Percentiles rank a stretch among this genome's conserved stretches.
Conservation (phyloP, 768 basidiomycete species). For the Agaricus sinodeliciosus region DNA sequence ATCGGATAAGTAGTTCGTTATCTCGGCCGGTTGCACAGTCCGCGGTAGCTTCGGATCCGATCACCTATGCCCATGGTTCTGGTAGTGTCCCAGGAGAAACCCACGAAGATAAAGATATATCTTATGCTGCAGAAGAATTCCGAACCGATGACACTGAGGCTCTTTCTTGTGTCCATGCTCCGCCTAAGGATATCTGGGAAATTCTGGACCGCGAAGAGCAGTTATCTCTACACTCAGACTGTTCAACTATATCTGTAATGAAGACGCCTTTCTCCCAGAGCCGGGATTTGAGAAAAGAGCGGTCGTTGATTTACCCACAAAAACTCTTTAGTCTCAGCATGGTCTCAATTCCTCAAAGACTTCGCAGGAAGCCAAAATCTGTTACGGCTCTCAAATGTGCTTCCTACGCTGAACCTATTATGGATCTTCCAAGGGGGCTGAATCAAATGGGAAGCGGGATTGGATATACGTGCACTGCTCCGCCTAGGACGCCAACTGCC, state of each 20-base stretch:
- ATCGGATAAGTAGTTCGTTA: neutral
- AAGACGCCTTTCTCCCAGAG: conserved; percentile 20
- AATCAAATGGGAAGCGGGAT: conserved; percentile 47
- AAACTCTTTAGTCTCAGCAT: conserved; percentile 26
- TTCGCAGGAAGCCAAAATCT: conserved; percentile 25
- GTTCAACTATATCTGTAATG: conserved; percentile 16
- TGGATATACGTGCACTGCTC: conserved; percentile 38
- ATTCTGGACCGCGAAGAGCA: conserved; percentile 32
- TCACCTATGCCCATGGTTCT: neutral
- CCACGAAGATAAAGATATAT: neutral
- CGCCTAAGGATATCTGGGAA: conserved; percentile 37
- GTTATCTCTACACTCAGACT: conserved; percentile 7
- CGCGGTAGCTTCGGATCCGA: neutral
- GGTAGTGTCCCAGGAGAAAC: no score
- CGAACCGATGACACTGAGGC: neutral
- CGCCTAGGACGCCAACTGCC: conserved; percentile 10
- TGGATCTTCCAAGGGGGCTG: conserved; percentile 37
- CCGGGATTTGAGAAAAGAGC: conserved; percentile 32
- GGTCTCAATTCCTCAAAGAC: conserved; percentile 30
- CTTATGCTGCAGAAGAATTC: neutral
- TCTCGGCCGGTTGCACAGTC: neutral
- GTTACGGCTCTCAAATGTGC: conserved; percentile 25
- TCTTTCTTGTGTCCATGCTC: conserved; percentile 11
- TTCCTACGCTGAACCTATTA: conserved; percentile 19
- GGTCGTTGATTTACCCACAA: conserved; percentile 23